A percentile compares a stretch with the other conserved stretches of the same genome.
These are phyloP conservation scores for Talaromyces proteolyticus DNA, from an alignment of 495 filamentous ascomycete genomes.

Conservation along the genomic window DNA sequence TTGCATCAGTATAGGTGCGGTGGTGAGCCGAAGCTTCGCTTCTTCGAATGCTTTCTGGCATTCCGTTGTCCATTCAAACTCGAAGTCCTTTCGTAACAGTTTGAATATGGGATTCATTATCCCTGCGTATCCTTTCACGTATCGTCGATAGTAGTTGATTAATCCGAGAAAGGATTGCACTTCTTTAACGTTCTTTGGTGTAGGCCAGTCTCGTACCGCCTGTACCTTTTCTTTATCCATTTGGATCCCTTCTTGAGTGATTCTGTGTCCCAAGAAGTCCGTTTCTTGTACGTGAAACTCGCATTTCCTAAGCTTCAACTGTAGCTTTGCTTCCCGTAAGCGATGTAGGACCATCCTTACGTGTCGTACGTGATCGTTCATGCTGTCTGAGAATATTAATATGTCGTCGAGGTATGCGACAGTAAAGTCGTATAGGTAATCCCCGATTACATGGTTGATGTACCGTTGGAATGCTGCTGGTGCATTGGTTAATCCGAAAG, in stretches of 20 bases:
- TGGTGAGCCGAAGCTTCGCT: conserved; percentile 1
- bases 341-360: not conserved
- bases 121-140: not conserved
- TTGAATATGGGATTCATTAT: not conserved
- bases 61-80: not conserved
- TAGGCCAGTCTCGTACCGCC: not conserved
- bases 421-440: not conserved
- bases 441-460: conserved; percentile 1
- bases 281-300: conserved; percentile 7
- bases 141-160: conserved; percentile 1
- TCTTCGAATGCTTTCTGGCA: not conserved
- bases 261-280: conserved; percentile 7
- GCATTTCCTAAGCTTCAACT: conserved; percentile 8
- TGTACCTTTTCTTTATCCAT: conserved; percentile 6
- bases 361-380: conserved; percentile 5
- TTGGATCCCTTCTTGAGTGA: not conserved
- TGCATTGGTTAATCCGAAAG: conserved; percentile 10
- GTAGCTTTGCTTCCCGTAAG: not conserved
- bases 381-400: not conserved
- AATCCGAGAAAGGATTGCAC: conserved; percentile 8
- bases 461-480: conserved; percentile 7
- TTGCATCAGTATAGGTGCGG: conserved; percentile 7
- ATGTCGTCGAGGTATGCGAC: conserved; percentile 1
- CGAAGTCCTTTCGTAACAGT: conserved; percentile 1
- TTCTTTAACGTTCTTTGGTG: conserved; percentile 4